These are phyloP conservation scores for Cladorrhinum sp. DNA, from an alignment of 2,329 filamentous ascomycete species.

Conservation along the genomic window DNA sequence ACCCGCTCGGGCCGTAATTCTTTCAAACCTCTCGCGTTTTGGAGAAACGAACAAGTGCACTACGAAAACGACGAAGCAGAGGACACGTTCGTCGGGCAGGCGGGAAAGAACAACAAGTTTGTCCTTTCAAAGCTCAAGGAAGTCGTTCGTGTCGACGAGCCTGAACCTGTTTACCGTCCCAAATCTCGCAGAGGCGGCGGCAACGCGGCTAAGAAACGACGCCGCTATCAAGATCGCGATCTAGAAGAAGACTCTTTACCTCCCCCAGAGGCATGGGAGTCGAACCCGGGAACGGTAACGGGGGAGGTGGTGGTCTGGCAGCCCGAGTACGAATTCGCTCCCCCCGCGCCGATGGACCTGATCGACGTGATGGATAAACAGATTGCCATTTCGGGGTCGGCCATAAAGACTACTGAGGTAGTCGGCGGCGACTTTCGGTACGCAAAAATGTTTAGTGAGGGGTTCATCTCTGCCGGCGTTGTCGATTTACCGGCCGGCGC, in stretches of 20 bases:
- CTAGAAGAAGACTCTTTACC: conserved; percentile 29
- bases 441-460: conserved; percentile 78
- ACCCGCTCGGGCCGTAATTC: conserved; percentile 77
- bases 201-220: conserved; percentile 7
- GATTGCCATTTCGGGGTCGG: conserved; percentile 54
- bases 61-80: conserved; percentile 60
- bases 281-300: conserved; percentile 59
- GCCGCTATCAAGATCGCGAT: conserved; percentile 21
- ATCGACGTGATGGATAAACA: conserved; percentile 54
- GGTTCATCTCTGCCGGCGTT: conserved; percentile 86
- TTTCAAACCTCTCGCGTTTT: conserved; percentile 76
- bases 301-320: conserved; percentile 66
- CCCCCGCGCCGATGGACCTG: conserved; percentile 54
- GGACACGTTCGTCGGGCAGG: conserved; percentile 39
- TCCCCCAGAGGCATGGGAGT: conserved; percentile 65
- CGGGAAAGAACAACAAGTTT: conserved; percentile 41
- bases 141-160: conserved; percentile 70
- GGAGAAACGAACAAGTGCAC: conserved; percentile 78
- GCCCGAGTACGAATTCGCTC: conserved; percentile 51
- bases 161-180: conserved; percentile 40
- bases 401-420: conserved; percentile 58
- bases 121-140: conserved; percentile 71
- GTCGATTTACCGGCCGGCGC: conserved; percentile 83
- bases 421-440: conserved; percentile 75
- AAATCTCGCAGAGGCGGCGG: conserved; percentile 27